Evolutionary conservation across 768 basidiomycete species (phyloP), one percentile per base, ranked within the genome.

Genomic region (Leccinellum albellum): DNA sequence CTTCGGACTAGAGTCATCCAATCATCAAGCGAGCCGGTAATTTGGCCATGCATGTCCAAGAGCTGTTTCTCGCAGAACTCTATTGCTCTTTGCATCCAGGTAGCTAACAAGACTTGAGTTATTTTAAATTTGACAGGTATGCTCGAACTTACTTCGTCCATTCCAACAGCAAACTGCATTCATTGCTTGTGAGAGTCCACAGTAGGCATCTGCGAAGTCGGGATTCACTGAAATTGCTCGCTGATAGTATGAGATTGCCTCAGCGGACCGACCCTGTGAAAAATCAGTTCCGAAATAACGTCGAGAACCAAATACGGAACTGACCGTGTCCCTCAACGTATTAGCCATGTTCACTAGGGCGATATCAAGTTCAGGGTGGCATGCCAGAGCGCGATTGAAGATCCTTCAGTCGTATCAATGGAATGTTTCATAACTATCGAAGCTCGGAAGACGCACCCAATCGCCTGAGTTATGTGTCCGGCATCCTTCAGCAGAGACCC

Each of bases 291-390:
- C 12, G 10, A 42, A 44, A 32, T 24, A 7, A 49, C 29, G 17
- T 21, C 17, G 2, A 46, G 28, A 37, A 60, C 12, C 17, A 44
- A 40, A 10, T 5, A 46, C 15, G 46, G 23, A 31, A 53, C 74
- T 44, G 33, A 81, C 80, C 54, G 65, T 66, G 59, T 82, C 80
- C 61, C 80, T 81, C 61, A 82, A 64, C 0, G 78, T 78, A 64
- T 80, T 82, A 17, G 75, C 80, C 65, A 82, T 71, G 54, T 82
- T 82, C 15, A 79, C 79, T 10, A 82, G 69, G 3, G 80, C 80
- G 55, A 82, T 77, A 44, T 80, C 81, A 32, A 80, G 77, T 58
- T 78, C 75, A 6, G 79, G 79, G 51, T 80, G 77, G 40, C 61
- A 59, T 37, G 70, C 52, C 15, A 80, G 60, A 2, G 78, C 78